A percentile compares a stretch with the other conserved stretches of the same genome.
Evolutionary conservation across 768 basidiomycete genomes (phyloP).

Genomic region (Auriscalpium vulgare): DNA sequence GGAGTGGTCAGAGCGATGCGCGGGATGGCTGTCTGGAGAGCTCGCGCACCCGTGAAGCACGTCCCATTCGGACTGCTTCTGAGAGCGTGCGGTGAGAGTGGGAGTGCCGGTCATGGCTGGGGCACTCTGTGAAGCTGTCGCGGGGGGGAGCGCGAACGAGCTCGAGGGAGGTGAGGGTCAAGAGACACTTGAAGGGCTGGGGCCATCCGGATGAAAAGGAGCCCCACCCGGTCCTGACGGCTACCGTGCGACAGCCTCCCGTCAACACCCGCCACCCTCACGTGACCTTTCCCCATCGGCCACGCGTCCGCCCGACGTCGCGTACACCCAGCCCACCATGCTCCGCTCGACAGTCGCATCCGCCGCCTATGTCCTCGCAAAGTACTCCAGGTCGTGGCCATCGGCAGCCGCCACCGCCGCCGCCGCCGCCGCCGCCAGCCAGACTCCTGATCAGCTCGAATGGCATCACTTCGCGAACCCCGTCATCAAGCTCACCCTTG

Average conservation of each 20-base stretch:
- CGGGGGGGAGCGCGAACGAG: neutral
- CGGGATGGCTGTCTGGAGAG: neutral
- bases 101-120: neutral
- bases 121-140: neutral
- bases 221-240: neutral
- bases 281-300: too few relatives aligned
- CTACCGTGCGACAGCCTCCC: too few relatives aligned
- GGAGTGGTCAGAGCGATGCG: neutral
- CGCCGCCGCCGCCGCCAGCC: constrained; percentile 4
- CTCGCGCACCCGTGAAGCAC: constrained; percentile 8
- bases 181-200: too few relatives aligned
- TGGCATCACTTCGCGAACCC: constrained; percentile 81
- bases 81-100: neutral
- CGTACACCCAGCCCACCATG: constrained; percentile 14
- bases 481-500: constrained; percentile 51
- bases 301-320: too few relatives aligned
- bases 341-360: constrained; percentile 52
- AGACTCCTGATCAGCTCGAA: constrained; percentile 31
- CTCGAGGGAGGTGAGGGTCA: neutral
- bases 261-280: too few relatives aligned
- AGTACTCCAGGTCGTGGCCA: constrained; percentile 65
- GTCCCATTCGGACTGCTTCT: neutral
- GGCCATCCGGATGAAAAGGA: neutral
- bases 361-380: constrained; percentile 45
- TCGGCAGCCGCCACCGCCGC: constrained; percentile 11